These are phyloP conservation scores for Heterobasidion parviporum DNA, from an alignment of 1,284 basidiomycete species.

Conservation along the genomic window DNA sequence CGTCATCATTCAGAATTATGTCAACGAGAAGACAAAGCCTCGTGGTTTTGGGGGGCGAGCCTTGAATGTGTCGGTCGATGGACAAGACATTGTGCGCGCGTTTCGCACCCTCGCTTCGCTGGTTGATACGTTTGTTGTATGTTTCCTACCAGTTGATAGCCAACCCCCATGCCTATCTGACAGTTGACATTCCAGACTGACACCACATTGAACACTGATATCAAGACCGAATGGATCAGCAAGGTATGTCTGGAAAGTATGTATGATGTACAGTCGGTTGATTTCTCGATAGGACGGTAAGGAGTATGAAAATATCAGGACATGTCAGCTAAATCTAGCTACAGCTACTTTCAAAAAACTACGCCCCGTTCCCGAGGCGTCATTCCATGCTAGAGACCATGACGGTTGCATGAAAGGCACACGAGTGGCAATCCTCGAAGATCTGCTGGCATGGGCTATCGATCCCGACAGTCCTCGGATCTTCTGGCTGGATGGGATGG, in stretches of 20 bases:
- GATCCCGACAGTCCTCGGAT: conserved; percentile 4
- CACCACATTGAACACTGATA: neutral
- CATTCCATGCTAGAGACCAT: neutral
- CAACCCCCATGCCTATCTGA: neutral
- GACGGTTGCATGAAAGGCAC: conserved; percentile 7
- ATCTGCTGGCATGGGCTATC: conserved; percentile 9
- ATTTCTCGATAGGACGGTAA: neutral
- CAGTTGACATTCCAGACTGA: neutral
- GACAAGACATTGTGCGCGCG: neutral
- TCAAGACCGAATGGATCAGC: no score
- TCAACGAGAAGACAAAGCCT: neutral
- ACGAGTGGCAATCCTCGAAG: conserved; percentile 8
- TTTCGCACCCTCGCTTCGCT: neutral
- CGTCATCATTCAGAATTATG: neutral
- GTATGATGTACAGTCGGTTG: neutral
- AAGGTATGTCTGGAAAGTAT: neutral
- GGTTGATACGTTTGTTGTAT: neutral
- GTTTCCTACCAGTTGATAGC: neutral
- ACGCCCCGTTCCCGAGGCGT: neutral
- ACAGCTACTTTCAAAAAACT: neutral
- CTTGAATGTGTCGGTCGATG: neutral
- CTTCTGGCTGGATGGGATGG: conserved; percentile 17
- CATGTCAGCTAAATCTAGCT: neutral
- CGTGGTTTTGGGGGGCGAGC: neutral
- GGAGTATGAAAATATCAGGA: neutral